Percentiles rank a stretch among this genome's conserved stretches.
Evolutionary conservation across 352 stramenopile species (phyloP).

Genomic region (Pythium phragmitis): DNA sequence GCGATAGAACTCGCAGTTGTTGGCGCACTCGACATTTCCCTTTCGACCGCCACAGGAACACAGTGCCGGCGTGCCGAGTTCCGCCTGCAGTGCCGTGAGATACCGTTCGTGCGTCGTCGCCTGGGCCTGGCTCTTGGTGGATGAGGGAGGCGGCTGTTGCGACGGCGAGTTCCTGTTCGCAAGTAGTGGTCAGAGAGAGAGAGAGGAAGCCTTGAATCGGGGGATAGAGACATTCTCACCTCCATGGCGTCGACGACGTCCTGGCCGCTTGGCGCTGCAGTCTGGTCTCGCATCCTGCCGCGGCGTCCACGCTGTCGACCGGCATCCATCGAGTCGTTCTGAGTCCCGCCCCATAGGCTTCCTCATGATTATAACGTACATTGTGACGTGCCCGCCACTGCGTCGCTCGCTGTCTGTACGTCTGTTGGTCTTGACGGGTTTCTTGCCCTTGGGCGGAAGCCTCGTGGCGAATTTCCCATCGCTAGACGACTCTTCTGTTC

Average conservation of each 20-base stretch:
- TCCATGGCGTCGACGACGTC: conserved; percentile 51
- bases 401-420: background rate
- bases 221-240: conserved; percentile 21
- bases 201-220: background rate
- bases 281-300: background rate
- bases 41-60: conserved; percentile 44
- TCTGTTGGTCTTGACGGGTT: background rate
- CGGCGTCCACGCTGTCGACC: conserved; percentile 19
- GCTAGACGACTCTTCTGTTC: background rate
- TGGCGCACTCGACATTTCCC: conserved; percentile 38
- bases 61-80: conserved; percentile 51
- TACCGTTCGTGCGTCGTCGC: conserved; percentile 42
- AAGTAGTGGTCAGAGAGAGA: background rate
- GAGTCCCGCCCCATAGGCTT: background rate
- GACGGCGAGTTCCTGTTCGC: conserved; percentile 5
- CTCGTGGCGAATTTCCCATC: background rate
- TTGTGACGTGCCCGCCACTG: background rate
- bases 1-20: conserved; percentile 75
- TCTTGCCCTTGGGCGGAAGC: background rate
- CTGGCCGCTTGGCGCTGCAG: conserved; percentile 31
- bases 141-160: background rate
- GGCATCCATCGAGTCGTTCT: background rate
- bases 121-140: conserved; percentile 7
- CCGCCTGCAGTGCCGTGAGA: conserved; percentile 42
- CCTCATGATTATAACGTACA: background rate